These are phyloP conservation scores for Fusarium agapanthi DNA, from an alignment of 2,329 filamentous ascomycete genomes.

Conservation along the genomic window DNA sequence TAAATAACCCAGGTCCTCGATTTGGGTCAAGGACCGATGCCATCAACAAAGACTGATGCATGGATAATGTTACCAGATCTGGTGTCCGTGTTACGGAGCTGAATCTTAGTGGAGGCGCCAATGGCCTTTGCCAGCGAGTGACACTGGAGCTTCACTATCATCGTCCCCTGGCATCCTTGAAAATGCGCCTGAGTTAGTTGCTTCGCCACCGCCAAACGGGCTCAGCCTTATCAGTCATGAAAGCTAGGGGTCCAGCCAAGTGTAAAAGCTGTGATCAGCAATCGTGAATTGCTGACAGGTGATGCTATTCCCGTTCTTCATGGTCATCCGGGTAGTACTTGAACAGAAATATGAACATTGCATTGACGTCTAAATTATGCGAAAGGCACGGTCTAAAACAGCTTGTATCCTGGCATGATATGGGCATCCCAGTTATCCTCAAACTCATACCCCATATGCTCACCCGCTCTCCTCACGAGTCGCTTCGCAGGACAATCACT, in stretches of 20 bases:
- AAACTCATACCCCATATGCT: neutral
- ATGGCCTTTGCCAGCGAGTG: neutral
- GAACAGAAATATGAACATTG: neutral
- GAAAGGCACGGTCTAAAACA: neutral
- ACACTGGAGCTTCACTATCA: neutral
- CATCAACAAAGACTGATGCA: neutral
- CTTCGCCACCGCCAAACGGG: neutral
- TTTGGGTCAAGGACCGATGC: neutral
- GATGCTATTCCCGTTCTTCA: neutral
- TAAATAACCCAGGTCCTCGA: neutral
- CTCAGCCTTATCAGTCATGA: neutral
- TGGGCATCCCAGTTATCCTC: neutral
- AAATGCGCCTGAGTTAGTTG: neutral
- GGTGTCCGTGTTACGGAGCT: neutral
- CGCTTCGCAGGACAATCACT: neutral
- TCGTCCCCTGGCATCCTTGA: neutral
- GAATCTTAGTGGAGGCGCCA: neutral
- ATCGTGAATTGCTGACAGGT: neutral
- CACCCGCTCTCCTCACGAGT: neutral
- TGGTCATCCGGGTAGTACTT: accelerated
- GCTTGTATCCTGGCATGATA: neutral
- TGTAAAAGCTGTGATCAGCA: neutral
- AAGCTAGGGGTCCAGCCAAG: neutral
- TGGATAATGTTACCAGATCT: neutral
- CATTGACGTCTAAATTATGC: neutral